Conservation (phyloP, 495 filamentous ascomycete genomes). For the Annulohypoxylon bovei region DNA sequence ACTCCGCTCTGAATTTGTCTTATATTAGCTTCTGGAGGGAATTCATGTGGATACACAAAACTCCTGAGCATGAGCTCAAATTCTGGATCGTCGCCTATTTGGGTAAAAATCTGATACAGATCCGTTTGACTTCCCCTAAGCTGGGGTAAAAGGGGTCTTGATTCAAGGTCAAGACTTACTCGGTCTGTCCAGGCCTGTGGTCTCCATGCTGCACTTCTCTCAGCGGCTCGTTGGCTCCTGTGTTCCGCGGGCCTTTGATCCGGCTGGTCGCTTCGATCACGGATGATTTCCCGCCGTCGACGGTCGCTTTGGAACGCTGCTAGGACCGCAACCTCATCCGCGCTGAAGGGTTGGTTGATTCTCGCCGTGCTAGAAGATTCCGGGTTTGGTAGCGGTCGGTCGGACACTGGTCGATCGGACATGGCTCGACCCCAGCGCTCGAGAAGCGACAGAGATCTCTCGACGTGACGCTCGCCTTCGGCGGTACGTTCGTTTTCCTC, state of each 20-base stretch:
- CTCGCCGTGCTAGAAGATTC: constrained; percentile 40
- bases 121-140: too few relatives aligned
- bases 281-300: constrained; percentile 53
- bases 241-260: constrained; percentile 47
- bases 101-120: too few relatives aligned
- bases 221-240: constrained; percentile 37
- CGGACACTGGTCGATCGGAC: constrained; percentile 15
- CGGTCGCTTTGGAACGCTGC: constrained; percentile 60
- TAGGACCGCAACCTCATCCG: constrained; percentile 59
- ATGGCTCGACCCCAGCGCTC: constrained; percentile 36
- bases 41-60: too few relatives aligned
- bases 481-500: constrained; percentile 44
- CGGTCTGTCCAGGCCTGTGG: constrained; percentile 39
- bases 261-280: constrained; percentile 49
- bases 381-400: constrained; percentile 36
- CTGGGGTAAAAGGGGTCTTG: not conserved
- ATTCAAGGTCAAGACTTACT: constrained; percentile 30
- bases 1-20: constrained; percentile 36
- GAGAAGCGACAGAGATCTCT: constrained; percentile 37
- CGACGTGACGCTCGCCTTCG: constrained; percentile 36
- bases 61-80: too few relatives aligned
- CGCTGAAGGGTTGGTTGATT: constrained; percentile 52
- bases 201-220: constrained; percentile 31
- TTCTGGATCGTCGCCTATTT: too few relatives aligned
- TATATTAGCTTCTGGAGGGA: not conserved